These are phyloP conservation scores for Lepidium didymum DNA, from an alignment of 345 rosid genomes.

Conservation along the genomic window DNA sequence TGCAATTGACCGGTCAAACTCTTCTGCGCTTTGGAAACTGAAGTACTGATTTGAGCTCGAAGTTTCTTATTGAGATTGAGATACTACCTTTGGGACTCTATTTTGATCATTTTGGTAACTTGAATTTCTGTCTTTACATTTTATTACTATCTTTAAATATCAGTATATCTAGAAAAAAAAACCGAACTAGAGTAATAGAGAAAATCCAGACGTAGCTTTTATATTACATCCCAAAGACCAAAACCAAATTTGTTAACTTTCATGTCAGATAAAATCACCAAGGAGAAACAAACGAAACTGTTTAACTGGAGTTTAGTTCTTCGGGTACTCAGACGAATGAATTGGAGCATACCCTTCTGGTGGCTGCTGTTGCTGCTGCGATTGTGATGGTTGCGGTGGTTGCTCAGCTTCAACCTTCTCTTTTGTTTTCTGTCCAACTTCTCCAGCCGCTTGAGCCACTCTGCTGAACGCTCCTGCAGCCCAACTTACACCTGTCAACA, in stretches of 20 bases:
- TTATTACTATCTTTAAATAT: not conserved
- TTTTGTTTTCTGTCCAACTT: conserved; percentile 75
- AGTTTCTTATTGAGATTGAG: not conserved
- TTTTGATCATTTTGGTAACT: not conserved
- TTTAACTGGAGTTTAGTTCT: conserved; percentile 19
- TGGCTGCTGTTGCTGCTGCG: conserved; percentile 15
- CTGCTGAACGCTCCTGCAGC: conserved; percentile 72
- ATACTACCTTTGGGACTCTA: not conserved
- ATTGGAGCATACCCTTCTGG: conserved; percentile 44
- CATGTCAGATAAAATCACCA: conserved; percentile 13
- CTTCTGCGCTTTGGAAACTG: conserved; percentile 63
- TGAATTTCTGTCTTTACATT: not conserved
- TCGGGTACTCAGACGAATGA: conserved; percentile 26
- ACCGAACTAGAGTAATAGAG: not conserved
- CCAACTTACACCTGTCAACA: conserved; percentile 74
- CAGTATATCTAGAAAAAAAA: not conserved
- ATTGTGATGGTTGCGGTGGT: conserved; percentile 5
- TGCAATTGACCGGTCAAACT: conserved; percentile 55
- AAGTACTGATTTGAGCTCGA: conserved; percentile 30
- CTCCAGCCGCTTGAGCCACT: conserved; percentile 85
- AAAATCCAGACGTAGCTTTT: conserved; percentile 7
- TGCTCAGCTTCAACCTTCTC: conserved; percentile 75
- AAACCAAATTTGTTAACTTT: conserved; percentile 11
- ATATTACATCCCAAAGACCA: conserved; percentile 18
- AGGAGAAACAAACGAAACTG: not conserved